Evolutionary conservation across 1,284 basidiomycete genomes (phyloP), one percentile per base, ranked within the genome.

Genomic region (Rhodotorula sp.): DNA sequence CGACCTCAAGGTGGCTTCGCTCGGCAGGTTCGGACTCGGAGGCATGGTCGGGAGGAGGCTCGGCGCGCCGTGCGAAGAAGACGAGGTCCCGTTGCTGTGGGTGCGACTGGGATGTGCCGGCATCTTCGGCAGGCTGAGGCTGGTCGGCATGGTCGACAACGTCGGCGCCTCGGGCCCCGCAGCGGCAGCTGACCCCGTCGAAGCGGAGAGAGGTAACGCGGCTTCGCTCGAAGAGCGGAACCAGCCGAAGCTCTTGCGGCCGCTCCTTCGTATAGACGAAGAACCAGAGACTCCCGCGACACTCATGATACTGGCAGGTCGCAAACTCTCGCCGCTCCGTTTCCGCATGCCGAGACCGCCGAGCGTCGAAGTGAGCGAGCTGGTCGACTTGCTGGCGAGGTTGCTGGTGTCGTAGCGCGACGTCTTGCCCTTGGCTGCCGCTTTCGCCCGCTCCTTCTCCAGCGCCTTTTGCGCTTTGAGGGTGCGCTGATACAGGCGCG

Each of bases 381-480:
- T 58, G 3, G 66, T 68, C 39, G 66, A 68, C 49, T 63, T 68
- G 48, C 56, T 61, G n/a, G 70, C 66, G 4, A 54, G 60, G 4
- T 46, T 56, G 23, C 31, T 18, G 31, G 52, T 20, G 46, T 71
- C 70, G 66, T 71, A 71, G 21, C 70, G 69, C 23, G 66, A 66
- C 43, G 67, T 47, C 56, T 73, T 73, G 60, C 71, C 71, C 49
- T 73, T 76, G 31, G 69, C 61, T 8, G 72, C 69, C 5, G 72
- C 72, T 49, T 71, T 74, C 26, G 64, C 67, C 18, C 75, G 70
- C 48, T 76, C 75, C 70, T 76, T 76, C 48, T 76, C 75, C 43
- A 76, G 64, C 16, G 68, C 69, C 46, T 75, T 75, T 47, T 75
- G 75, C 57, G 75, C 75, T 62, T 76, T 76, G 47, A 71, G 59